Conservation (phyloP, 148 eudicot genomes). For the Rhododendron vialii region DNA sequence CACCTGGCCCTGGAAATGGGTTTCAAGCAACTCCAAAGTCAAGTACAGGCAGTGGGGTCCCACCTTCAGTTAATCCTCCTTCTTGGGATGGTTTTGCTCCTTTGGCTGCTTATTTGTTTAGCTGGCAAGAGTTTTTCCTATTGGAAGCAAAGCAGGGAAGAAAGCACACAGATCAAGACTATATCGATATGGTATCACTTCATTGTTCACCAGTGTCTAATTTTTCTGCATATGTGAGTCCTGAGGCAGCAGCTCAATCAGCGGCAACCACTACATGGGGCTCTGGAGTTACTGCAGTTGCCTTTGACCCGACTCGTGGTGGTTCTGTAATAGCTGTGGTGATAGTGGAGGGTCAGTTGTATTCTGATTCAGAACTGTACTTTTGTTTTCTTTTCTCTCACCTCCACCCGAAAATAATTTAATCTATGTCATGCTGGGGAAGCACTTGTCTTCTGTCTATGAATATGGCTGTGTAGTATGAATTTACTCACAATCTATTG, state of each 20-base stretch:
- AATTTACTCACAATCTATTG: not conserved
- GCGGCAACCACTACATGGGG: slow-evolving; percentile 99
- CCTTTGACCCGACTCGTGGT: slow-evolving; percentile 98
- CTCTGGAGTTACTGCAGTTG: slow-evolving; percentile 98
- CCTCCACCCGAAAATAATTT: not conserved
- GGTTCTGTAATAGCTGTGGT: slow-evolving; percentile 97
- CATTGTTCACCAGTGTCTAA: slow-evolving; percentile 98
- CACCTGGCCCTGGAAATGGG: slow-evolving; percentile 95
- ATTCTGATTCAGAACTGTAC: not conserved
- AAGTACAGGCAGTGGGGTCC: slow-evolving; percentile 47
- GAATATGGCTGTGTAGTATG: not conserved
- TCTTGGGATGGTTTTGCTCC: slow-evolving; percentile 95
- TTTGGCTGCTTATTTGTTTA: slow-evolving; percentile 81
- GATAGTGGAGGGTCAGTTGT: slow-evolving; percentile 79
- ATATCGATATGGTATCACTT: slow-evolving; percentile 58
- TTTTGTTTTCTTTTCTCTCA: not conserved
- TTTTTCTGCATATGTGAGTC: slow-evolving; percentile 97
- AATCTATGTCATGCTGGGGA: not conserved
- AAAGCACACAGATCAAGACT: slow-evolving; percentile 65
- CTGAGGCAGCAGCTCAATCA: slow-evolving; percentile 94
- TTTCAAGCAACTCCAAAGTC: slow-evolving; percentile 82
- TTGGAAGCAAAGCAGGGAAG: slow-evolving; percentile 83
- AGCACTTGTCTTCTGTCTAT: slow-evolving; percentile 5
- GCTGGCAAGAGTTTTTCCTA: slow-evolving; percentile 84
- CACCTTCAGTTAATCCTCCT: slow-evolving; percentile 87